phyloP scores from a whole-genome alignment of 768 basidiomycete species.

The Guyanaporus albipodus region DNA sequence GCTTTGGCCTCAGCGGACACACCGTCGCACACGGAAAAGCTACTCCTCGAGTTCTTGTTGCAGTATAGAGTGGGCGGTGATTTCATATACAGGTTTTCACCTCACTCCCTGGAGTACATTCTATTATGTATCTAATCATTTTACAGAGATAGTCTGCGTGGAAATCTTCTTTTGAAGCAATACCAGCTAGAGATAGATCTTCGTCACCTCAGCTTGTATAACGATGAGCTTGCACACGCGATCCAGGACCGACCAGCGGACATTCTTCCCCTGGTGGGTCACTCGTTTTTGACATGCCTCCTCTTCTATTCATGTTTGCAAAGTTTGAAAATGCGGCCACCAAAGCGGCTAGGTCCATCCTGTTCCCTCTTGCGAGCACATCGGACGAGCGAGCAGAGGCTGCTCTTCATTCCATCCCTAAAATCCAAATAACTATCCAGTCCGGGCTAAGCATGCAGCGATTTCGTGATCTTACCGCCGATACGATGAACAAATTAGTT shows the following conservation, averaged over 20 bases:
- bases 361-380: slow-evolving; percentile 70
- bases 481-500: slow-evolving; percentile 93
- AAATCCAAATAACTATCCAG: slow-evolving; percentile 81
- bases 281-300: not conserved
- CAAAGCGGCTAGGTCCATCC: slow-evolving; percentile 74
- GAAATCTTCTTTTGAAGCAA: slow-evolving; percentile 85
- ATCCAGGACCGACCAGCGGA: slow-evolving; percentile 90
- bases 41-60: slow-evolving; percentile 81
- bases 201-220: slow-evolving; percentile 73
- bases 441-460: slow-evolving; percentile 92
- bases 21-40: slow-evolving; percentile 76
- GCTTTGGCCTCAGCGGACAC: slow-evolving; percentile 58
- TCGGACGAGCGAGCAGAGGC: slow-evolving; percentile 43
- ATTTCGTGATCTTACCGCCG: slow-evolving; percentile 90
- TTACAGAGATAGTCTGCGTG: slow-evolving; percentile 77
- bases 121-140: not conserved
- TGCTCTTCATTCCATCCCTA: slow-evolving; percentile 52
- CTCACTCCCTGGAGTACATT: not conserved
- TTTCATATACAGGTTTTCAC: slow-evolving; percentile 81
- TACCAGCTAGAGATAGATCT: slow-evolving; percentile 85
- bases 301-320: not conserved
- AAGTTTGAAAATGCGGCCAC: slow-evolving; percentile 93
- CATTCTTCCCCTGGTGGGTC: slow-evolving; percentile 75
- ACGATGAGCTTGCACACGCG: slow-evolving; percentile 89
- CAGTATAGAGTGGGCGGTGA: slow-evolving; percentile 86